phyloP scores from a whole-genome alignment of 1,284 basidiomycete genomes.

The Mixia osmundae region DNA sequence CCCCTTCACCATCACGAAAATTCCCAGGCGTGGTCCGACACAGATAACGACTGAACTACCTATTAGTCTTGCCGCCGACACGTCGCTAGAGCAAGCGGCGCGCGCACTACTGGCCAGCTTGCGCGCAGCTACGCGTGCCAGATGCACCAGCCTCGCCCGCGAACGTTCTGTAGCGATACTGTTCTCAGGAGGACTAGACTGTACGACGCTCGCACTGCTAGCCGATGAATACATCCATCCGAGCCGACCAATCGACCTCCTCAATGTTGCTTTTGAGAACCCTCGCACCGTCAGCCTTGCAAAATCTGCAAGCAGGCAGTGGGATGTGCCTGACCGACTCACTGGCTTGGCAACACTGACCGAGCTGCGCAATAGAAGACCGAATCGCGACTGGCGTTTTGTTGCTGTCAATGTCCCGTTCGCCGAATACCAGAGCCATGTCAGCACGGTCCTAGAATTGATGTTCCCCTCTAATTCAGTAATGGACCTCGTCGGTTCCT shows the following conservation, averaged over 20 bases:
- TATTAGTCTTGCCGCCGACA: too few species aligned
- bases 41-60: too few species aligned
- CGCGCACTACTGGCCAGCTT: too few species aligned
- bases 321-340: conserved; percentile 58
- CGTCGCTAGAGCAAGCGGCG: too few species aligned
- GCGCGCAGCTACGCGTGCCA: too few species aligned
- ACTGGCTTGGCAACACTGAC: conserved; percentile 52
- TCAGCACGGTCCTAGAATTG: conserved; percentile 33
- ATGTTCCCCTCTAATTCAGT: conserved; percentile 38
- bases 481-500: conserved; percentile 57
- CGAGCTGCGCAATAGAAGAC: conserved; percentile 48
- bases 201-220: conserved; percentile 53
- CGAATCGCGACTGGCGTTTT: conserved; percentile 65
- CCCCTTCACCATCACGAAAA: too few species aligned
- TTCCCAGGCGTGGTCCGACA: too few species aligned
- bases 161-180: conserved; percentile 71
- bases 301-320: conserved; percentile 13
- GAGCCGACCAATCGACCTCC: conserved; percentile 51
- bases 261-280: conserved; percentile 93
- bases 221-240: conserved; percentile 50
- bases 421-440: conserved; percentile 29
- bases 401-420: conserved; percentile 69
- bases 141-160: too few species aligned
- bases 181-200: conserved; percentile 93
- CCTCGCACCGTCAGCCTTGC: conserved; percentile 36